Conservation (phyloP, 768 basidiomycete species). For the Boletus speciosus region DNA sequence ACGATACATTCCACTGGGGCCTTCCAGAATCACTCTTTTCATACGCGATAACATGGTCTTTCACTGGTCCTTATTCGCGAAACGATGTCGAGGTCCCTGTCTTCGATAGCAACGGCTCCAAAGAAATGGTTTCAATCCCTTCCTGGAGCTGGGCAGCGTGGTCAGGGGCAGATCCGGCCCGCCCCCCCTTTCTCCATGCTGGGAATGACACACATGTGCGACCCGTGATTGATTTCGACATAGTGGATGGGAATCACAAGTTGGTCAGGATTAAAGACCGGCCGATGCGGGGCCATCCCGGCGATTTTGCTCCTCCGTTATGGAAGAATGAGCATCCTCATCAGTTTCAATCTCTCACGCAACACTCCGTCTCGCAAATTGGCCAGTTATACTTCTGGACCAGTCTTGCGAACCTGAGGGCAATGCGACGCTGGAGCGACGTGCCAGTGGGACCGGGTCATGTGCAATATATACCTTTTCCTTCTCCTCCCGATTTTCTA, state of each 20-base stretch:
- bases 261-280: constrained; percentile 1
- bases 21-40: constrained; percentile 16
- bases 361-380: neutral
- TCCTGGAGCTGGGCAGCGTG: constrained; percentile 20
- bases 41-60: constrained; percentile 5
- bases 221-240: constrained; percentile 5
- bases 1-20: constrained; percentile 14
- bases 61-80: neutral
- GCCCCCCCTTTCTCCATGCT: neutral
- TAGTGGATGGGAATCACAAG: neutral
- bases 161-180: neutral
- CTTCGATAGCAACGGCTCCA: constrained; percentile 3
- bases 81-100: constrained; percentile 1
- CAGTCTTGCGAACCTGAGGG: constrained; percentile 1
- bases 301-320: neutral
- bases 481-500: neutral
- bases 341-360: neutral
- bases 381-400: constrained; percentile 19
- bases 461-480: neutral
- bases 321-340: neutral
- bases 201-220: neutral
- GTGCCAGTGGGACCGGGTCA: neutral
- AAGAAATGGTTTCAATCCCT: constrained; percentile 6
- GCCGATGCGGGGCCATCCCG: neutral
- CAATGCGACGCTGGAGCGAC: neutral